Evolutionary conservation across 352 stramenopile species (phyloP).

Genomic region (Globisporangium ultimum): DNA sequence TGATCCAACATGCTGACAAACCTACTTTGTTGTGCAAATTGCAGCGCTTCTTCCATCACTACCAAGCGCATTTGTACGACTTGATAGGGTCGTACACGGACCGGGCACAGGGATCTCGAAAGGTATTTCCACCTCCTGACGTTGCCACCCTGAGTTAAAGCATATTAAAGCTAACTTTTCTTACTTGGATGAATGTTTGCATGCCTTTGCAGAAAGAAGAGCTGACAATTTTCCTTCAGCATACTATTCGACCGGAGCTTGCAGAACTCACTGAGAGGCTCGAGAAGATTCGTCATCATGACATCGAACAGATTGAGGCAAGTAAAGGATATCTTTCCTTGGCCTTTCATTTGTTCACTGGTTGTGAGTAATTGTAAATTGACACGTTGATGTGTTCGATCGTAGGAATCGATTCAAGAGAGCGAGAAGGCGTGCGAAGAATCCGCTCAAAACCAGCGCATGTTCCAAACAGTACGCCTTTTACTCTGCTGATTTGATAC

Average conservation of each 20-base stretch:
- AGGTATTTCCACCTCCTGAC: slow-evolving; percentile 25
- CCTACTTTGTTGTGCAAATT: background rate
- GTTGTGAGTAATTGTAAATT: background rate
- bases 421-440: slow-evolving; percentile 54
- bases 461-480: slow-evolving; percentile 43
- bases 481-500: too few relatives aligned
- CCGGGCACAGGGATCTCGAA: slow-evolving; percentile 51
- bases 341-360: too few relatives aligned
- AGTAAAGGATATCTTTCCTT: background rate
- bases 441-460: slow-evolving; percentile 49
- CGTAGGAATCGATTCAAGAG: slow-evolving; percentile 45
- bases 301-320: slow-evolving; percentile 46
- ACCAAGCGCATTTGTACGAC: slow-evolving; percentile 64
- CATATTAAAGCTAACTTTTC: background rate
- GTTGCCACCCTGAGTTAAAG: background rate
- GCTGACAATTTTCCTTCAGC: slow-evolving; percentile 61
- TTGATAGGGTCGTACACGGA: slow-evolving; percentile 72
- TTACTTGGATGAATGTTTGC: background rate
- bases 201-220: slow-evolving; percentile 46
- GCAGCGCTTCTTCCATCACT: slow-evolving; percentile 73
- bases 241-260: slow-evolving; percentile 49
- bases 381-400: background rate
- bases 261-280: slow-evolving; percentile 49
- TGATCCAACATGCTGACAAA: background rate
- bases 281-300: slow-evolving; percentile 58